phyloP scores from a whole-genome alignment of 2,329 filamentous ascomycete species.

The Emergomyces orientalis region DNA sequence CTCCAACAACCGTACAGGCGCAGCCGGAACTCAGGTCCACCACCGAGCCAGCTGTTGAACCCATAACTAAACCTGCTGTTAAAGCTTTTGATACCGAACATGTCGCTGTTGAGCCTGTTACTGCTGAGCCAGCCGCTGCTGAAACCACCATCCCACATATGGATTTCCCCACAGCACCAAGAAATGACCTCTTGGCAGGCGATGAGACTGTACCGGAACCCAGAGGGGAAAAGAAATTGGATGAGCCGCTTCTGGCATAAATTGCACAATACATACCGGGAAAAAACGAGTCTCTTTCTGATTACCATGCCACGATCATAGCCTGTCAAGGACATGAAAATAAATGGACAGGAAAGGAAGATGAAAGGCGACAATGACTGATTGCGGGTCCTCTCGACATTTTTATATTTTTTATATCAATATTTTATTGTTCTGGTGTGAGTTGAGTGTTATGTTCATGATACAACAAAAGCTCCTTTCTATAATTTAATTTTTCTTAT shows the following conservation, averaged over 20 bases:
- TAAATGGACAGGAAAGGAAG: not conserved
- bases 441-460: slow-evolving; percentile 1
- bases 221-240: not conserved
- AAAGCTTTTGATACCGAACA: not conserved
- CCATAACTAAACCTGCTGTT: slow-evolving; percentile 16
- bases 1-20: not conserved
- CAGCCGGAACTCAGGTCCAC: slow-evolving; percentile 19
- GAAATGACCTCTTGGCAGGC: not conserved
- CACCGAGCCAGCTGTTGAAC: slow-evolving; percentile 23
- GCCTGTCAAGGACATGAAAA: not conserved
- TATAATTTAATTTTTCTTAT: not conserved
- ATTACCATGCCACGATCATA: not conserved
- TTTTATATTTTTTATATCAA: not conserved
- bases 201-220: not conserved
- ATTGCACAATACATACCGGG: not conserved
- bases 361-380: not conserved
- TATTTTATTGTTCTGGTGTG: not conserved
- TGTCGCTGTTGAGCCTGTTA: not conserved
- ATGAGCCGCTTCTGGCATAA: slow-evolving; percentile 7
- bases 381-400: not conserved
- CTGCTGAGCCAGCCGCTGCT: not conserved
- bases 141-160: not conserved
- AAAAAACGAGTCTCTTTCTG: not conserved
- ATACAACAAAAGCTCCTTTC: not conserved
- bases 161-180: not conserved